Percentiles rank a stretch among this genome's conserved stretches.
Evolutionary conservation across 2,329 filamentous ascomycete genomes (phyloP).

Genomic region (Thielaviopsis euricoi): DNA sequence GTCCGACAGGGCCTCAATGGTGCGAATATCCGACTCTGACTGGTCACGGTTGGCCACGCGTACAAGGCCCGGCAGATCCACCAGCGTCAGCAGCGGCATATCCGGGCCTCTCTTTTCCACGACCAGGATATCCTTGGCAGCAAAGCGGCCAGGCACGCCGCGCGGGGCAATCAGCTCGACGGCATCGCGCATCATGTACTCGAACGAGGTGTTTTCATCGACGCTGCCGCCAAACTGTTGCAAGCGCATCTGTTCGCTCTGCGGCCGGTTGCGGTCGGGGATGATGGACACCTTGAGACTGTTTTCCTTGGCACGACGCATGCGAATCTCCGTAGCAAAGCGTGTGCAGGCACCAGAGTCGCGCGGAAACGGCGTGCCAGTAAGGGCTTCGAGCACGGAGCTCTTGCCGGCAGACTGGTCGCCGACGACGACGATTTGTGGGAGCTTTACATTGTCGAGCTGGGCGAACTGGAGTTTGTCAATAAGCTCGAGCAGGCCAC

Average conservation of each 20-base stretch:
- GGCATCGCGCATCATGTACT: constrained; percentile 32
- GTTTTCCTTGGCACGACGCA: constrained; percentile 30
- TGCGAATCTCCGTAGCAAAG: constrained; percentile 42
- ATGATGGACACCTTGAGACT: constrained; percentile 36
- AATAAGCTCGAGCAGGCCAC: constrained; percentile 39
- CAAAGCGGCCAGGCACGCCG: constrained; percentile 33
- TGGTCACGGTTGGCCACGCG: constrained; percentile 36
- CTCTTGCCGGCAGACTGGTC: constrained; percentile 50
- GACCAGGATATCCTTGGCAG: constrained; percentile 36
- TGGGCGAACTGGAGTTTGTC: constrained; percentile 37
- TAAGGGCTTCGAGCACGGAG: constrained; percentile 47
- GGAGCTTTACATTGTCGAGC: constrained; percentile 35
- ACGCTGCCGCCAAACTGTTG: constrained; percentile 31
- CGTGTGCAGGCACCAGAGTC: constrained; percentile 44
- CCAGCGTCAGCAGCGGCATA: constrained; percentile 41
- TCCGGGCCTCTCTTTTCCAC: constrained; percentile 43
- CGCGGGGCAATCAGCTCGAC: constrained; percentile 33
- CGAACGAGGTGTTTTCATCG: constrained; percentile 28
- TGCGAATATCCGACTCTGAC: constrained; percentile 33
- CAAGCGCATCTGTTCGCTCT: constrained; percentile 30
- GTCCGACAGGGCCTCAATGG: constrained; percentile 34
- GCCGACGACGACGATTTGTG: constrained; percentile 47
- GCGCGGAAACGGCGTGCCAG: constrained; percentile 42
- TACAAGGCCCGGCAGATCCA: constrained; percentile 44
- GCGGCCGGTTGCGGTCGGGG: constrained; percentile 31